These are phyloP conservation scores for Polychytrium aggregatum DNA, from an alignment of 192 early-diverging fungal species.

Conservation along the genomic window DNA sequence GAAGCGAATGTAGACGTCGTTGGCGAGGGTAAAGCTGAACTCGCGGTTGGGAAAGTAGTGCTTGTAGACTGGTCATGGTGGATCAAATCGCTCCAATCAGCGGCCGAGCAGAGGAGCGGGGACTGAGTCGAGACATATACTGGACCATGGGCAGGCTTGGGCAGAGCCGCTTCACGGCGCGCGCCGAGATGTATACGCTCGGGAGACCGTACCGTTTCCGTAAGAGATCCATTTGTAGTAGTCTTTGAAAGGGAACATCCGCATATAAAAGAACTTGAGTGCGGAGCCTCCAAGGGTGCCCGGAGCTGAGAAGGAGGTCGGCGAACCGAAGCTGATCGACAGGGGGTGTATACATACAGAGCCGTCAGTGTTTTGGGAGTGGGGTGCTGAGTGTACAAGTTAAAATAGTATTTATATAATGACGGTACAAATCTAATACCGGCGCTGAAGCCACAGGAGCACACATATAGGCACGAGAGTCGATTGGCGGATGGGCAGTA, in stretches of 20 bases:
- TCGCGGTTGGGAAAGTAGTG: conserved; percentile 77
- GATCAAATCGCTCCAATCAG: not conserved
- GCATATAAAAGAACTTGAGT: conserved; percentile 61
- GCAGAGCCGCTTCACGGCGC: not conserved
- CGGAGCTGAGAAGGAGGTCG: no score
- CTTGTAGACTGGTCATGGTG: conserved; percentile 31
- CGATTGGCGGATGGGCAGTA: no score
- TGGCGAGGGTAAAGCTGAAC: conserved; percentile 76
- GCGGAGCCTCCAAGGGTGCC: no score
- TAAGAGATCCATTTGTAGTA: conserved; percentile 86
- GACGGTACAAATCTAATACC: no score
- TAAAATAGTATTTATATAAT: no score
- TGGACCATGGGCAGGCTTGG: not conserved
- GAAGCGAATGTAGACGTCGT: conserved; percentile 80
- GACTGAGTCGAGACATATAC: not conserved
- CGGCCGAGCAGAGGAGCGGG: not conserved
- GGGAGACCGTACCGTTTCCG: conserved; percentile 33
- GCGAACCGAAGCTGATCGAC: no score
- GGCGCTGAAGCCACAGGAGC: no score
- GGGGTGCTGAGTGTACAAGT: no score
- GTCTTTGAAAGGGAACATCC: conserved; percentile 71
- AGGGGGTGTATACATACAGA: no score
- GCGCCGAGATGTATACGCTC: not conserved
- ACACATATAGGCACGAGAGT: no score
- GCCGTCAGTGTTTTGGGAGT: no score